A percentile compares a stretch with the other conserved stretches of the same genome.
Evolutionary conservation across 306 rosid species (phyloP).

Genomic region (Cucurbita ficifolia): DNA sequence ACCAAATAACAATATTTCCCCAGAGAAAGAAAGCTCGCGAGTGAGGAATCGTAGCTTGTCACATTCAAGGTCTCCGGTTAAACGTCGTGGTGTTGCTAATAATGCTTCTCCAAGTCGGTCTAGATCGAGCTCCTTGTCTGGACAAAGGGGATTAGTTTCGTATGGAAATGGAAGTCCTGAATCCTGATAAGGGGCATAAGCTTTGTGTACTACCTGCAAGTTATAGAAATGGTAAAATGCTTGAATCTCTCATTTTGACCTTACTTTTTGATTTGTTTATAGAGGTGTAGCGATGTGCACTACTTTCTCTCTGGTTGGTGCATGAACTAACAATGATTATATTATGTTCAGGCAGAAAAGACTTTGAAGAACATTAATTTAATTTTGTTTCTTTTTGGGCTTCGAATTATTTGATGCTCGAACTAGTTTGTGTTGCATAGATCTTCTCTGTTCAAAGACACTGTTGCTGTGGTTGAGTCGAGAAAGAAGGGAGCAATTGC

Average conservation of each 20-base stretch:
- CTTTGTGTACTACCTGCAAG: slow-evolving; percentile 1
- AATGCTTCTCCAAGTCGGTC: slow-evolving; percentile 51
- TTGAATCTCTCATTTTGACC: neutral
- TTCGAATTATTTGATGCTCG: neutral
- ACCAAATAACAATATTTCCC: slow-evolving; percentile 32
- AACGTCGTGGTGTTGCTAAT: slow-evolving; percentile 19
- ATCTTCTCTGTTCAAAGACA: too few species aligned
- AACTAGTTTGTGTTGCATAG: neutral
- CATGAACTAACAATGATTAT: neutral
- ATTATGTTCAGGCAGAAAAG: neutral
- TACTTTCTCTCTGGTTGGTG: neutral
- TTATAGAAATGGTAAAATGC: neutral
- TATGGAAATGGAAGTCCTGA: slow-evolving; percentile 75
- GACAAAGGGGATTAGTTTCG: slow-evolving; percentile 76
- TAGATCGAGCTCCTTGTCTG: slow-evolving; percentile 58
- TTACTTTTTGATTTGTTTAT: neutral
- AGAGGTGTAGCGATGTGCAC: neutral
- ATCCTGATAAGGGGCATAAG: slow-evolving; percentile 6
- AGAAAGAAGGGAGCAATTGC: too few species aligned
- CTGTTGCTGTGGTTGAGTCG: too few species aligned
- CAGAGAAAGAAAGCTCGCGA: slow-evolving; percentile 27
- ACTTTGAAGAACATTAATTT: neutral
- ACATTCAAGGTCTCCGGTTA: slow-evolving; percentile 51
- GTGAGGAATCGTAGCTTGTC: slow-evolving; percentile 26
- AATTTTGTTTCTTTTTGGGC: too few species aligned